Percentiles rank a stretch among this genome's conserved stretches.
These are phyloP conservation scores for Cladophialophora immunda DNA, from an alignment of 2,329 filamentous ascomycete species.

Conservation along the genomic window DNA sequence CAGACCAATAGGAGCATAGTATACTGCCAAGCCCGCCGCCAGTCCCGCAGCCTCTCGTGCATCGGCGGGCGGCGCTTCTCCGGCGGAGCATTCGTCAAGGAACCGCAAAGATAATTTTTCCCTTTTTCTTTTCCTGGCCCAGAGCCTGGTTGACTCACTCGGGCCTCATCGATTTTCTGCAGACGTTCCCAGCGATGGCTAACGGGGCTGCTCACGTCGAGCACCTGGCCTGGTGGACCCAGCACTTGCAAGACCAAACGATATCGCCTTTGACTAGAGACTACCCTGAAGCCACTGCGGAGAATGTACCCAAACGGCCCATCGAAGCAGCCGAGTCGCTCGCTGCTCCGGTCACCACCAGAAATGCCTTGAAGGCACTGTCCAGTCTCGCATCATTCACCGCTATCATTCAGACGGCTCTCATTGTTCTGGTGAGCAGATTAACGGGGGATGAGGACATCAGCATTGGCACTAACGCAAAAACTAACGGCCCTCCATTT, in stretches of 20 bases:
- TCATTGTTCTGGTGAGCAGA: conserved; percentile 54
- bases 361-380: conserved; percentile 51
- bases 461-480: conserved; percentile 55
- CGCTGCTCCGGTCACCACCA: conserved; percentile 47
- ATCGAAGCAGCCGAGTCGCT: conserved; percentile 56
- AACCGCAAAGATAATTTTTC: conserved; percentile 12
- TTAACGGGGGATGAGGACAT: conserved; percentile 61
- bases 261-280: conserved; percentile 55
- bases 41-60: not conserved
- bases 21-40: not conserved
- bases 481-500: conserved; percentile 55
- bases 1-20: not conserved
- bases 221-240: conserved; percentile 53
- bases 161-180: not conserved
- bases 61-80: not conserved
- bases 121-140: not conserved
- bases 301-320: conserved; percentile 46
- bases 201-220: conserved; percentile 10
- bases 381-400: conserved; percentile 48
- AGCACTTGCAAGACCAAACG: conserved; percentile 52
- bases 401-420: conserved; percentile 54
- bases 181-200: conserved; percentile 26
- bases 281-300: conserved; percentile 50
- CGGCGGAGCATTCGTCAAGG: not conserved
- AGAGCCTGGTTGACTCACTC: conserved; percentile 7